Evolutionary conservation across 108 stramenopile genomes (phyloP).

Genomic region (Aurantiochytrium sp.): DNA sequence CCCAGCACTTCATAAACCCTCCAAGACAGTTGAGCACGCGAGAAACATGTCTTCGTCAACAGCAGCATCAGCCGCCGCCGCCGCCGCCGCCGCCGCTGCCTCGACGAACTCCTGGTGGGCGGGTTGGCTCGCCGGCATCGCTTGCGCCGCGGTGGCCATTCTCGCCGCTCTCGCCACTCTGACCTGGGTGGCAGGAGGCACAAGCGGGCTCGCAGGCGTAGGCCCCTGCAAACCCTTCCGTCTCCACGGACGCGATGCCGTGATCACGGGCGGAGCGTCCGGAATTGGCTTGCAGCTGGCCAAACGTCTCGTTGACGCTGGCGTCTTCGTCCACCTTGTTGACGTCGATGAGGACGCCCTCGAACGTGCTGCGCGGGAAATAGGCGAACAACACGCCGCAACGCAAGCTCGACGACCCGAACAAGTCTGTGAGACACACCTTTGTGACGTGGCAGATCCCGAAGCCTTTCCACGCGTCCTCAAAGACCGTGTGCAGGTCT

Average conservation of each 20-base stretch:
- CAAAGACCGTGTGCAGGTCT: neutral
- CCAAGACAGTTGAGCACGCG: neutral
- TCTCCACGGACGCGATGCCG: neutral
- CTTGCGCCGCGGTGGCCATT: neutral
- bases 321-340: neutral
- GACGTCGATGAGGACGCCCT: neutral
- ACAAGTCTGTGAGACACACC: neutral
- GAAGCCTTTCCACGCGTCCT: neutral
- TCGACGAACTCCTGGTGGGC: neutral
- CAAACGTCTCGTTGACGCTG: neutral
- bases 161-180: neutral
- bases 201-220: neutral
- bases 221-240: neutral
- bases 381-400: neutral
- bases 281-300: neutral
- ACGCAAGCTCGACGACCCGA: neutral
- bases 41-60: neutral
- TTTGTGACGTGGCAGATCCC: neutral
- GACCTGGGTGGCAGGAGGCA: neutral
- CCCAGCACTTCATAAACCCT: neutral
- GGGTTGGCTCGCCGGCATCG: neutral
- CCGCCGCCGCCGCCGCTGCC: too few relatives aligned
- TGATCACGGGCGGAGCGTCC: constrained; percentile 1
- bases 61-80: neutral
- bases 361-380: neutral